Percentiles rank a stretch among this genome's conserved stretches.
These are phyloP conservation scores for Lasiodiplodia citricola DNA, from an alignment of 2,329 filamentous ascomycete species.

Conservation along the genomic window DNA sequence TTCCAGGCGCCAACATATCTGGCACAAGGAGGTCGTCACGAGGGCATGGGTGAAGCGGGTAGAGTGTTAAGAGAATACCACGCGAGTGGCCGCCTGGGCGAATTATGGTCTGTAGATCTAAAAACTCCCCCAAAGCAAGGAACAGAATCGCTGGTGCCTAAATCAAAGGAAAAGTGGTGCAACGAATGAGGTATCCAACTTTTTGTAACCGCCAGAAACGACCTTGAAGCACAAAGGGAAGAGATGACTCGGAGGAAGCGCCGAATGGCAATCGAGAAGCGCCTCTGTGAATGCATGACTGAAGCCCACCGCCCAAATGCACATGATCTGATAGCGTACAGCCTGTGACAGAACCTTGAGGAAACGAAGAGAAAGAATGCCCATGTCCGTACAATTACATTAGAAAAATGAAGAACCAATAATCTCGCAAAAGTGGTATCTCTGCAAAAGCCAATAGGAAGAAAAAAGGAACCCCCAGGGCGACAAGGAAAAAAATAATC, in stretches of 20 bases:
- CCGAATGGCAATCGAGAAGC: constrained; percentile 17
- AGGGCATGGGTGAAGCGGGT: not conserved
- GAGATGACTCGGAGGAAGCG: constrained; percentile 17
- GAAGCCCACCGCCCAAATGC: constrained; percentile 21
- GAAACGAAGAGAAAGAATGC: constrained; percentile 8
- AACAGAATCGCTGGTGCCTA: constrained; percentile 2
- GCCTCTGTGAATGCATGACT: constrained; percentile 18
- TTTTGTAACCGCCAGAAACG: constrained; percentile 8
- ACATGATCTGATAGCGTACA: constrained; percentile 20
- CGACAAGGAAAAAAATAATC: not conserved
- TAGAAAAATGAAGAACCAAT: not conserved
- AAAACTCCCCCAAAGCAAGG: not conserved
- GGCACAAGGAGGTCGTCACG: constrained; percentile 9
- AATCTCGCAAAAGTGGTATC: constrained; percentile 25
- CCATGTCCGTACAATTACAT: constrained; percentile 8
- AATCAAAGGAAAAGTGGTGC: not conserved
- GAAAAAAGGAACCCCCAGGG: not conserved
- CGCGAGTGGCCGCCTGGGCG: constrained; percentile 8
- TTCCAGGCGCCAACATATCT: constrained; percentile 2
- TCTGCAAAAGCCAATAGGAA: constrained; percentile 21
- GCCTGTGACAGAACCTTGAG: not conserved
- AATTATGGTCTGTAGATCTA: constrained; percentile 14
- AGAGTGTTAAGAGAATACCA: constrained; percentile 2
- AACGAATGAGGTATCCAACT: constrained; percentile 24
- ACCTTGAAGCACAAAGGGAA: not conserved